These are phyloP conservation scores for Triangularia verruculosa DNA, from an alignment of 2,329 filamentous ascomycete species.

Conservation along the genomic window DNA sequence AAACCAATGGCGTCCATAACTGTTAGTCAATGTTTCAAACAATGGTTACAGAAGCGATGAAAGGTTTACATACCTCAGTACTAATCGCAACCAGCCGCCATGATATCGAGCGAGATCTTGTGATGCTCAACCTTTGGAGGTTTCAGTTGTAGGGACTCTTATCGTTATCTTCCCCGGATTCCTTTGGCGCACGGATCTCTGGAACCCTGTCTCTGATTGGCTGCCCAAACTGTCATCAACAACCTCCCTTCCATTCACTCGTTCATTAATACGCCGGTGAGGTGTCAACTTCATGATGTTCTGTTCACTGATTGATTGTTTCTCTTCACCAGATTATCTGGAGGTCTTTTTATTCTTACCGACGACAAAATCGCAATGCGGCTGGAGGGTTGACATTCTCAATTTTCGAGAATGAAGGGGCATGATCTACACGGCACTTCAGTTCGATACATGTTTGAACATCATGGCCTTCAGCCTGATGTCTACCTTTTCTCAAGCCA, in stretches of 20 bases:
- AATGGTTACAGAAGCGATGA: neutral
- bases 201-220: neutral
- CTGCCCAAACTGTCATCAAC: neutral
- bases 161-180: neutral
- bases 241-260: neutral
- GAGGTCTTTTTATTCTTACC: no score
- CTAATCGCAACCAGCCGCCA: neutral
- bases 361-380: no score
- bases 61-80: neutral
- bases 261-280: no score
- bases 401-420: neutral
- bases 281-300: no score
- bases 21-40: neutral
- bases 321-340: no score
- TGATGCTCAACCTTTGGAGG: neutral
- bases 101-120: neutral
- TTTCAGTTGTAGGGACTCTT: neutral
- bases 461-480: constrained; percentile 9
- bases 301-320: no score
- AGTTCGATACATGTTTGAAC: neutral
- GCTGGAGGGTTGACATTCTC: neutral
- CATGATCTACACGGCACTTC: neutral
- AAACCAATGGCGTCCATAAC: neutral
- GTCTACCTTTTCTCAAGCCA: neutral
- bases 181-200: neutral